Conservation (phyloP, 2,329 filamentous ascomycete genomes). For the Herpotrichia juniperi region DNA sequence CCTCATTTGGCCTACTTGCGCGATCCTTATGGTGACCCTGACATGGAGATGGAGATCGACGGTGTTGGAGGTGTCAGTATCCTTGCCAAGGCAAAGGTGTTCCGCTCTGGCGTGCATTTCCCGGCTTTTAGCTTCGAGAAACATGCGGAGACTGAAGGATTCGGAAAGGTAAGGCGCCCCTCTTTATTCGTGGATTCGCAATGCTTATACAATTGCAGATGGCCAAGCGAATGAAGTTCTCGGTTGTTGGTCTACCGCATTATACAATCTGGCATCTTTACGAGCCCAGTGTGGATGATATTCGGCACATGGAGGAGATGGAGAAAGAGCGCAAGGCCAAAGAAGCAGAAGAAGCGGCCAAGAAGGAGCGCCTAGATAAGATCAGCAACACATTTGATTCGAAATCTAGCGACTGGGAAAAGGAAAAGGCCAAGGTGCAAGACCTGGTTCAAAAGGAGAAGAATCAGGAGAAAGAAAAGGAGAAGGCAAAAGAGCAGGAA, state of each 20-base stretch:
- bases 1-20: constrained; percentile 96
- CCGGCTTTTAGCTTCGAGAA: constrained; percentile 98
- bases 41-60: constrained; percentile 99
- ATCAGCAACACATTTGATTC: constrained; percentile 83
- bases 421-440: constrained; percentile 82
- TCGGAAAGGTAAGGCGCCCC: constrained; percentile 78
- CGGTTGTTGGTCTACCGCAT: constrained; percentile 92
- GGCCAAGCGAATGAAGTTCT: constrained; percentile 95
- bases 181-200: neutral
- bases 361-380: constrained; percentile 74
- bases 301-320: constrained; percentile 99
- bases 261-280: constrained; percentile 99
- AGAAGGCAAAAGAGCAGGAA: constrained; percentile 57
- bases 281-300: constrained; percentile 97
- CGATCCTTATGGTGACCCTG: constrained; percentile 95
- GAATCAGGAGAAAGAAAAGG: constrained; percentile 44
- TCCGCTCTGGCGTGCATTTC: constrained; percentile 94
- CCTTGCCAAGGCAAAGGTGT: constrained; percentile 92
- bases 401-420: constrained; percentile 80
- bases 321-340: constrained; percentile 81
- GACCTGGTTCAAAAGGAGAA: constrained; percentile 66
- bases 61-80: constrained; percentile 98
- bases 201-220: constrained; percentile 66
- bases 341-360: constrained; percentile 79
- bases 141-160: constrained; percentile 97